These are phyloP conservation scores for Hyphodiscus hymeniophilus DNA, from an alignment of 495 filamentous ascomycete species.

Conservation along the genomic window DNA sequence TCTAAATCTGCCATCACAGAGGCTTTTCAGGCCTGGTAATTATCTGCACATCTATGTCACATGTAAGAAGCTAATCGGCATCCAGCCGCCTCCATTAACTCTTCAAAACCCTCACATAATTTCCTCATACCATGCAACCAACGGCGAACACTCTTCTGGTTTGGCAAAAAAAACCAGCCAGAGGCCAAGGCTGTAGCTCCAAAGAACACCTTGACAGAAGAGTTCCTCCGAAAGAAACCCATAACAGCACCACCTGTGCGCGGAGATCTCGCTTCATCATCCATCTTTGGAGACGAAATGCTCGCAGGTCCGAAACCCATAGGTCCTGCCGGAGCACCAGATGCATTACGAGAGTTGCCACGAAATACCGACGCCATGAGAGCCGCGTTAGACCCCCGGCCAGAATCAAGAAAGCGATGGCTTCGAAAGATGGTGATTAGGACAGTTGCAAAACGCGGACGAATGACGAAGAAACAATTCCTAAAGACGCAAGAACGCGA, in stretches of 20 bases:
- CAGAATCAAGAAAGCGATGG: slow-evolving; percentile 57
- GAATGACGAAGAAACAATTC: slow-evolving; percentile 50
- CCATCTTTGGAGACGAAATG: slow-evolving; percentile 55
- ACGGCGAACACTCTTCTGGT: slow-evolving; percentile 15
- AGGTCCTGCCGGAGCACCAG: not conserved
- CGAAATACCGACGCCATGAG: slow-evolving; percentile 44
- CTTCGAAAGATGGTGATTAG: slow-evolving; percentile 74
- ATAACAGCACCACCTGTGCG: slow-evolving; percentile 17
- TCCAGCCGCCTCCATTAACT: slow-evolving; percentile 37
- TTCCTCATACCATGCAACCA: slow-evolving; percentile 18
- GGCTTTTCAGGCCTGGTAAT: slow-evolving; percentile 22
- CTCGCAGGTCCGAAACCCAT: slow-evolving; percentile 16
- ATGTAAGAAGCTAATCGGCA: slow-evolving; percentile 29
- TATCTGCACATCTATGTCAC: slow-evolving; percentile 3
- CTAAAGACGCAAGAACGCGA: slow-evolving; percentile 70
- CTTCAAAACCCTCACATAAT: slow-evolving; percentile 34
- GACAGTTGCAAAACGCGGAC: slow-evolving; percentile 56
- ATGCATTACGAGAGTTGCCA: not conserved
- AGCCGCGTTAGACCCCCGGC: slow-evolving; percentile 59
- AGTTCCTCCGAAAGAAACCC: slow-evolving; percentile 28
- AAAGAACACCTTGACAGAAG: slow-evolving; percentile 21
- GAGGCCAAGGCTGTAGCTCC: not conserved
- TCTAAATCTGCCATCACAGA: slow-evolving; percentile 23
- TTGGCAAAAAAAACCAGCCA: slow-evolving; percentile 1
- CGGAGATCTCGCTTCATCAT: slow-evolving; percentile 36